Base-by-base conservation (phyloP, 192 early-diverging fungal species). In the Physocladia obscura region DNA sequence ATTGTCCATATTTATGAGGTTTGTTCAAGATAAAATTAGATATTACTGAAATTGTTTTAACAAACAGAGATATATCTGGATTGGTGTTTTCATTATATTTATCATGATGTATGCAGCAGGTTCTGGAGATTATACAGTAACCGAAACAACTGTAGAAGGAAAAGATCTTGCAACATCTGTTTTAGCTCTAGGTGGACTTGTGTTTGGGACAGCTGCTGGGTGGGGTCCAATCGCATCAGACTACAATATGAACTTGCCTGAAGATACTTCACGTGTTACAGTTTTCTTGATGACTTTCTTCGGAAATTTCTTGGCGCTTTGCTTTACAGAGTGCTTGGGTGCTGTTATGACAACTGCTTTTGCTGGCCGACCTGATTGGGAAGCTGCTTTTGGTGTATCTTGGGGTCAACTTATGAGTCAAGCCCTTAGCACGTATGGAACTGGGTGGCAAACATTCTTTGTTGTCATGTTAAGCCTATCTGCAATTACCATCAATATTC, bases 401-500 rank as follows among this genome's bases (percentile, higher is more conserved):
- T 62, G 60, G 60, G 60, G 60, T 4, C 6, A 62, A 5, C 60
- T 62, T 11, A 44, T 44, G 39, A 24, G 21, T 27, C 15, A 47
- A 11, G 19, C 27, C 4, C 60, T 62, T 3, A 5, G 4, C 3
- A 6, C 4, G 4, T 62, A 62, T 35, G 60, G 60, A 4, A 24
- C 36, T 48, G 76, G 76, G 19, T 77, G 76, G 36, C 74, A 67
- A 21, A 77, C 40, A 29, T 76, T 77, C 50, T 62, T 60, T 22
- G 50, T 77, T 34, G 49, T 77, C 3, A 30, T 77, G 30, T 62
- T 77, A 36, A 50, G 49, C 34, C 67, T 77, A 55, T 56, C 49
- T 17, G 68, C 74, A 1, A 49, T 77, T 39, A 67, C 76, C 26
- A 77, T 77, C 64, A 77, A 77, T 49, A 76, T 77, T 48, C 72